Percentiles rank a stretch among this genome's conserved stretches.
These are phyloP conservation scores for Scutellaria galericulata DNA, from an alignment of 257 asterid species.

Conservation along the genomic window DNA sequence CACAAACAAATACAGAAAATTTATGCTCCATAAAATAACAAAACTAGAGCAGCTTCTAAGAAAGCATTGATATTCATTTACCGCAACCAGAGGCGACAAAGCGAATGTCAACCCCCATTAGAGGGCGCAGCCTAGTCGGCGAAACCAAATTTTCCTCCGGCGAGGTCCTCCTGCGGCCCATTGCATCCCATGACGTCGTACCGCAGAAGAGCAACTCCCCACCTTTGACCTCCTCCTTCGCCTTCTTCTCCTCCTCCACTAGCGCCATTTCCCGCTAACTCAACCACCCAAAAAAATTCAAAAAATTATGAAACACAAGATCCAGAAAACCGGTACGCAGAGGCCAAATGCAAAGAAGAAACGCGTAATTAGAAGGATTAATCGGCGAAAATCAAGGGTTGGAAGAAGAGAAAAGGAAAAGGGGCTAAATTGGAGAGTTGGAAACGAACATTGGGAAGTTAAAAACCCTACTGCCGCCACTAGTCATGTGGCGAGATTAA, in stretches of 20 bases:
- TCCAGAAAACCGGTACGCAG: constrained; percentile 25
- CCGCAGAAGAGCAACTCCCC: constrained; percentile 96
- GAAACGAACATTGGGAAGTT: constrained; percentile 42
- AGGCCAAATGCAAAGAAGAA: constrained; percentile 17
- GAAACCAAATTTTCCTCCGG: constrained; percentile 76
- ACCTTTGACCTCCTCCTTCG: constrained; percentile 56
- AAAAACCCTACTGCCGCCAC: constrained; percentile 50
- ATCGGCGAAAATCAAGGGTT: constrained; percentile 48
- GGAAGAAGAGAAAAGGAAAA: constrained; percentile 5
- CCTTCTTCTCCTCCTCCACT: constrained; percentile 55
- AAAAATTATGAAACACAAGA: constrained; percentile 35
- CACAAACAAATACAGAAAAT: not conserved
- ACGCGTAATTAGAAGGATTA: constrained; percentile 16
- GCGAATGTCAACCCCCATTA: constrained; percentile 77
- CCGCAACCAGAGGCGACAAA: constrained; percentile 91
- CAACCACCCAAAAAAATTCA: constrained; percentile 38
- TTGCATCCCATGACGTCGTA: constrained; percentile 77
- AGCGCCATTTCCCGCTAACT: constrained; percentile 70
- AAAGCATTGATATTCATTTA: constrained; percentile 34
- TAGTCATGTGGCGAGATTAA: constrained; percentile 20
- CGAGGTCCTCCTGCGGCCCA: constrained; percentile 79
- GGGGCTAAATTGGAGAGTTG: constrained; percentile 38
- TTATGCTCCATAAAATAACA: not conserved
- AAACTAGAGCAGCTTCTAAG: not conserved
- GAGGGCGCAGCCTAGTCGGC: constrained; percentile 87